Evolutionary conservation across 306 rosid genomes (phyloP), one percentile per base, ranked within the genome.

Genomic region (Lablab purpureus): DNA sequence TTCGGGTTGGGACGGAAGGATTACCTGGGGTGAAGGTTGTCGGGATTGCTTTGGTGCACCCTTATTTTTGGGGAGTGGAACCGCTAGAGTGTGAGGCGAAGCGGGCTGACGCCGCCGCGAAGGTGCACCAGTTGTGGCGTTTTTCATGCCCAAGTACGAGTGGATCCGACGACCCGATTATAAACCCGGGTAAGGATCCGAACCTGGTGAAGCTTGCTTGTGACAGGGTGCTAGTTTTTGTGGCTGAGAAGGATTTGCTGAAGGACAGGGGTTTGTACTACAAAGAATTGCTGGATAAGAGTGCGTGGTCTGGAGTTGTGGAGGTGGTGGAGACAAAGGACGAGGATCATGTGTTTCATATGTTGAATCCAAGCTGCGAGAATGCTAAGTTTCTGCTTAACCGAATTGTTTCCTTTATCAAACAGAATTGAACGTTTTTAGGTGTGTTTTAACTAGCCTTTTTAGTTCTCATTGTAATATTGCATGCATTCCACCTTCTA

Each of bases 121-220:
- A 23, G 75, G 28, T 67, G 0, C 86, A 78, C 12, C 4, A 30
- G 0, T 46, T 93, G 18, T 93, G 94, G 97, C 84, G 88, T 36
- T 87, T 93, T 45, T 13, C 60, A 0, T 84, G 34, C 60, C 94
- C 93, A 1, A 58, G 46, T 0, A 73, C 81, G 4, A 76, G 1
- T 12, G 94, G 98, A 41, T 49, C 49, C 1, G 97, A 91, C 19
- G 96, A 90, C 65, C 91, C 96, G 40, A 3, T 83, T 0, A 47
- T 91, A 0, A 91, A 94, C 85, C 96, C 97, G 70, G 88, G 1
- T 0, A 80, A 73, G 71, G 97, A 94, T 68, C 87, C 88, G 85
- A 80, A 85, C 0, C 10, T 94, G 80, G 88, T 84, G 28, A 80
- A 19, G 12, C 1, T 94, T 1, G 90, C 71, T 36, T 85, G 87